Evolutionary conservation across 208 protist species (phyloP).

Genomic region (Crithidia mellificae): DNA sequence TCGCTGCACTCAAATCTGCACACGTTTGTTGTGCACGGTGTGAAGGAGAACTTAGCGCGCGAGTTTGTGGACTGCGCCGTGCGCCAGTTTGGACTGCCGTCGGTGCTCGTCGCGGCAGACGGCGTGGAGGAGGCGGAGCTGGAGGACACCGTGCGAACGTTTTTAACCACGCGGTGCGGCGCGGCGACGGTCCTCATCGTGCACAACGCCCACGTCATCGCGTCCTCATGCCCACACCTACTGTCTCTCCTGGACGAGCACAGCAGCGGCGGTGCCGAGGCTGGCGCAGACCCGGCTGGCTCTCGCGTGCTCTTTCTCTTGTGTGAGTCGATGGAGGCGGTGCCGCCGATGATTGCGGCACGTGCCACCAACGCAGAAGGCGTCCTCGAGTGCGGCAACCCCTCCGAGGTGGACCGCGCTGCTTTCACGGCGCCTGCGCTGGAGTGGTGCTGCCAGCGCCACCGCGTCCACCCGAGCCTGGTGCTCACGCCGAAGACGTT

Average conservation of each 20-base stretch:
- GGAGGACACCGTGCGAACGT: constrained; percentile 32
- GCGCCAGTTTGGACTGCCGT: constrained; percentile 39
- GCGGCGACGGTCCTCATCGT: constrained; percentile 52
- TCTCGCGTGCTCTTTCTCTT: constrained; percentile 57
- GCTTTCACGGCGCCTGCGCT: constrained; percentile 33
- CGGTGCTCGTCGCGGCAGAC: constrained; percentile 44
- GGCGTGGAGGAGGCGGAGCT: constrained; percentile 47
- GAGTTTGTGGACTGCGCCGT: constrained; percentile 53
- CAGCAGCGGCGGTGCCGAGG: background rate
- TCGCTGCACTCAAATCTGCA: constrained; percentile 19
- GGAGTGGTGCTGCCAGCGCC: constrained; percentile 18
- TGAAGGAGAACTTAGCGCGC: constrained; percentile 63
- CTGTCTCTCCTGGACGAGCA: constrained; percentile 45
- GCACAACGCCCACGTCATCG: constrained; percentile 59
- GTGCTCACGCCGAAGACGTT: constrained; percentile 58
- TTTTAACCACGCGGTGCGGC: constrained; percentile 27
- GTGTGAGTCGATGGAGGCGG: constrained; percentile 70
- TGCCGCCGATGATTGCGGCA: constrained; percentile 66
- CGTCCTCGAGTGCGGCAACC: constrained; percentile 74
- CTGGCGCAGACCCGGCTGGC: background rate
- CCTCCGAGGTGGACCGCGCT: constrained; percentile 59
- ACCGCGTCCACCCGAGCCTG: constrained; percentile 50
- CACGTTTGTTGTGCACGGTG: constrained; percentile 70
- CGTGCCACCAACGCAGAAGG: constrained; percentile 64
- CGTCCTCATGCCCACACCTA: constrained; percentile 38